These are phyloP conservation scores for Aspergillus coremiiformis DNA, from an alignment of 495 filamentous ascomycete genomes.

Conservation along the genomic window DNA sequence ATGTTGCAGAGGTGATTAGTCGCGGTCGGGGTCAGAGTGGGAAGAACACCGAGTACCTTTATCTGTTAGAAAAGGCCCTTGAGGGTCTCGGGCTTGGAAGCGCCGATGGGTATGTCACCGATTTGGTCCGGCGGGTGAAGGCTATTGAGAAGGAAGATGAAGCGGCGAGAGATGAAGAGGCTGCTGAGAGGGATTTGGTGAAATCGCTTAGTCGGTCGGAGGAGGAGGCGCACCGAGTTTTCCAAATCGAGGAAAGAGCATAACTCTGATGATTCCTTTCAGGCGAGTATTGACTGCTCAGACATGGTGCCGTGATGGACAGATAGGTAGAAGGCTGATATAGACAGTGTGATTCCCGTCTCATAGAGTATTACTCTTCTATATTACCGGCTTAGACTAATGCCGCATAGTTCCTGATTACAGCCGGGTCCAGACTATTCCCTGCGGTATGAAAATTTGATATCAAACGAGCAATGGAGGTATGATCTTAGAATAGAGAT, in stretches of 20 bases:
- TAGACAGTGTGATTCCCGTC: neutral
- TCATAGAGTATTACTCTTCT: neutral
- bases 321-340: neutral
- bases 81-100: slow-evolving; percentile 66
- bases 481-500: slow-evolving; percentile 5
- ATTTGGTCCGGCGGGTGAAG: slow-evolving; percentile 42
- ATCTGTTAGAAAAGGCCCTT: slow-evolving; percentile 70
- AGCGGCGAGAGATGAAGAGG: slow-evolving; percentile 26
- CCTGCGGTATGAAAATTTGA: neutral
- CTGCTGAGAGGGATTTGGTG: slow-evolving; percentile 32
- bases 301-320: neutral
- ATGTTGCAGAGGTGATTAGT: slow-evolving; percentile 78
- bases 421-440: neutral
- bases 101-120: slow-evolving; percentile 74
- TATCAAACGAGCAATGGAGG: slow-evolving; percentile 2
- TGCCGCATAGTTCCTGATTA: neutral
- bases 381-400: neutral
- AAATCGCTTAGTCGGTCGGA: slow-evolving; percentile 23
- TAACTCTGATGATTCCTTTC: neutral
- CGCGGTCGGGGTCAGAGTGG: slow-evolving; percentile 75
- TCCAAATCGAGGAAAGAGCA: neutral
- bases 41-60: slow-evolving; percentile 86
- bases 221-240: slow-evolving; percentile 20
- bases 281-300: too few species aligned
- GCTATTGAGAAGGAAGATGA: slow-evolving; percentile 28